phyloP scores from a whole-genome alignment of 2,329 filamentous ascomycete species.

The Ophiostoma australiae region DNA sequence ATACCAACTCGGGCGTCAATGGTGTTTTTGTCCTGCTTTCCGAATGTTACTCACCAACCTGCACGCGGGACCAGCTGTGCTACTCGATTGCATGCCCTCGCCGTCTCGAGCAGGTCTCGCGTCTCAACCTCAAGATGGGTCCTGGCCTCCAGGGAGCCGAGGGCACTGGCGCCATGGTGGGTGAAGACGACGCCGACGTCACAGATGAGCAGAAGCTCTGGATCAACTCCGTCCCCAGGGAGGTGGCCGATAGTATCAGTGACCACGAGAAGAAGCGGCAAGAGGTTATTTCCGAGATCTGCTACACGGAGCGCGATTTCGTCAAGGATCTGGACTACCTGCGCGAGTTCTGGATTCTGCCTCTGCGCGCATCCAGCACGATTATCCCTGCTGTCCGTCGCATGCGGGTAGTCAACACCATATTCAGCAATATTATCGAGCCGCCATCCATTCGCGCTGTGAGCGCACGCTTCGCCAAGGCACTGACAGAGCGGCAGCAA shows the following conservation, averaged over 20 bases:
- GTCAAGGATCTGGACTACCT: slow-evolving; percentile 98
- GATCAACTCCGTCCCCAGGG: slow-evolving; percentile 97
- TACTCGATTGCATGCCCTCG: slow-evolving; percentile 97
- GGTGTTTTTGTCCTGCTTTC: slow-evolving; percentile 94
- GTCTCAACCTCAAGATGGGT: slow-evolving; percentile 87
- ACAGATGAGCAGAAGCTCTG: slow-evolving; percentile 96
- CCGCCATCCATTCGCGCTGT: slow-evolving; percentile 75
- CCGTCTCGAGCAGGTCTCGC: slow-evolving; percentile 87
- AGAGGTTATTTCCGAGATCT: slow-evolving; percentile 95
- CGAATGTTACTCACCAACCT: slow-evolving; percentile 97
- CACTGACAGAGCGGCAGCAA: slow-evolving; percentile 86
- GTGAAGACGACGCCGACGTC: slow-evolving; percentile 78
- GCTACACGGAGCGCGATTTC: slow-evolving; percentile 98
- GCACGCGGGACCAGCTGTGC: slow-evolving; percentile 88
- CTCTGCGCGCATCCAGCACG: slow-evolving; percentile 73
- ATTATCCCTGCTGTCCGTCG: slow-evolving; percentile 83
- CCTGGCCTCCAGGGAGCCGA: slow-evolving; percentile 71
- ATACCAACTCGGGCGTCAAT: slow-evolving; percentile 54
- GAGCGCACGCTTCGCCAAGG: slow-evolving; percentile 80
- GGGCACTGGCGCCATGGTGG: slow-evolving; percentile 44
- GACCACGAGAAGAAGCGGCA: slow-evolving; percentile 96
- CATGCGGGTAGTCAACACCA: slow-evolving; percentile 86
- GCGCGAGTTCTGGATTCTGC: slow-evolving; percentile 97
- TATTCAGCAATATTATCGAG: slow-evolving; percentile 94
- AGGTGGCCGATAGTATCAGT: slow-evolving; percentile 81